Evolutionary conservation across 495 filamentous ascomycete species (phyloP).

Genomic region (Neurospora sp.): DNA sequence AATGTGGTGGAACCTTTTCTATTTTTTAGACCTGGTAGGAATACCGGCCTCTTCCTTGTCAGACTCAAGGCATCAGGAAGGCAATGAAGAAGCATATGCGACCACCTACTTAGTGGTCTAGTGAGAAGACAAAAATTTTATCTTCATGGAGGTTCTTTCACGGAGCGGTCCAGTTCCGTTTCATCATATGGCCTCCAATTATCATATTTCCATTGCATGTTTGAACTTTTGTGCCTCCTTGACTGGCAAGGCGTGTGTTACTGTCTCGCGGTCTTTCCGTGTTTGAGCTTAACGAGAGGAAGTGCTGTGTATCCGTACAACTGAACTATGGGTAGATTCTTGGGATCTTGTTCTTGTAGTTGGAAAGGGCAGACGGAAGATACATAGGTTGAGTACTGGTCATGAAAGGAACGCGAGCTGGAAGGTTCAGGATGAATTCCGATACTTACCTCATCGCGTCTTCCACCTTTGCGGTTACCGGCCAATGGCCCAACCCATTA

Average conservation of each 20-base stretch:
- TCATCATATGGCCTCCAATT: neutral
- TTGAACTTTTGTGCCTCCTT: neutral
- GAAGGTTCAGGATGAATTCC: too few relatives aligned
- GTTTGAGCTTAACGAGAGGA: neutral
- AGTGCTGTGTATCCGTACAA: neutral
- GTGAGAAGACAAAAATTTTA: too few relatives aligned
- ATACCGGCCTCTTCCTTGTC: neutral
- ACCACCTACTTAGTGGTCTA: neutral
- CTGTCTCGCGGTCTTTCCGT: neutral
- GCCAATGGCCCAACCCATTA: too few relatives aligned
- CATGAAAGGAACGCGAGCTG: too few relatives aligned
- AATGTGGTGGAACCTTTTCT: neutral
- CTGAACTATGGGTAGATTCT: neutral
- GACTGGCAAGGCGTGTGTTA: neutral
- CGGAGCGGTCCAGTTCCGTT: neutral
- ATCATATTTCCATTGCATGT: fast-evolving
- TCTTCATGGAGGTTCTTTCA: neutral
- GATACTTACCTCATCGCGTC: too few relatives aligned
- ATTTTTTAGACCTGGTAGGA: neutral
- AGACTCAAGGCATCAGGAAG: neutral
- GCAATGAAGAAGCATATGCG: neutral
- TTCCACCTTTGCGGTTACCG: neutral
- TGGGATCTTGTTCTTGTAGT: neutral
- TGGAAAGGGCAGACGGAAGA: too few relatives aligned
- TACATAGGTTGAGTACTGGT: too few relatives aligned